Evolutionary conservation across 2,329 filamentous ascomycete genomes (phyloP).

Genomic region (Aureobasidium sp.): DNA sequence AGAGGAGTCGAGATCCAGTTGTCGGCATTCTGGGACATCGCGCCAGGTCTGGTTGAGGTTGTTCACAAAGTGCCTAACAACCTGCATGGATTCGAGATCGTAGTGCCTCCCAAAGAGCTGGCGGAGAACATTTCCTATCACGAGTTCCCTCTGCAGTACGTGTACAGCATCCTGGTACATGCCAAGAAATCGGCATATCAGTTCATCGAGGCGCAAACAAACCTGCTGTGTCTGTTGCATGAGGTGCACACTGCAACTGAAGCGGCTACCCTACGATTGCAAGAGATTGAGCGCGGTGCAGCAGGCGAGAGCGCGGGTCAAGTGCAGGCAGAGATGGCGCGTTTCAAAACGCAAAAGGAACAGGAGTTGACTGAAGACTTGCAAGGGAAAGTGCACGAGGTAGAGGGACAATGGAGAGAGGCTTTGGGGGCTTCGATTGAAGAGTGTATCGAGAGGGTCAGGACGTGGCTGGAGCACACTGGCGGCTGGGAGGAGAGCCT

Average conservation of each 20-base stretch:
- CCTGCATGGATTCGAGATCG: constrained; percentile 54
- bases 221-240: constrained; percentile 79
- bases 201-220: constrained; percentile 92
- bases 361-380: constrained; percentile 68
- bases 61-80: constrained; percentile 64
- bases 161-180: constrained; percentile 76
- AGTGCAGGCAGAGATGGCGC: constrained; percentile 41
- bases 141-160: constrained; percentile 77
- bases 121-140: constrained; percentile 79
- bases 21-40: constrained; percentile 96
- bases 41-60: constrained; percentile 67
- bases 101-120: constrained; percentile 70
- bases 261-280: constrained; percentile 55
- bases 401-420: constrained; percentile 85
- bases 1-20: constrained; percentile 86
- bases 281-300: constrained; percentile 52
- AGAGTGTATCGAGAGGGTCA: constrained; percentile 64
- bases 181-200: constrained; percentile 91
- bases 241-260: constrained; percentile 78
- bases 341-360: constrained; percentile 59
- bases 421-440: constrained; percentile 72
- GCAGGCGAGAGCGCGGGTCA: constrained; percentile 32
- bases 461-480: constrained; percentile 60
- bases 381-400: constrained; percentile 84
- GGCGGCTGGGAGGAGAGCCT: constrained; percentile 78